phyloP scores from a whole-genome alignment of 2,329 filamentous ascomycete genomes.

The Lachnellula arida region DNA sequence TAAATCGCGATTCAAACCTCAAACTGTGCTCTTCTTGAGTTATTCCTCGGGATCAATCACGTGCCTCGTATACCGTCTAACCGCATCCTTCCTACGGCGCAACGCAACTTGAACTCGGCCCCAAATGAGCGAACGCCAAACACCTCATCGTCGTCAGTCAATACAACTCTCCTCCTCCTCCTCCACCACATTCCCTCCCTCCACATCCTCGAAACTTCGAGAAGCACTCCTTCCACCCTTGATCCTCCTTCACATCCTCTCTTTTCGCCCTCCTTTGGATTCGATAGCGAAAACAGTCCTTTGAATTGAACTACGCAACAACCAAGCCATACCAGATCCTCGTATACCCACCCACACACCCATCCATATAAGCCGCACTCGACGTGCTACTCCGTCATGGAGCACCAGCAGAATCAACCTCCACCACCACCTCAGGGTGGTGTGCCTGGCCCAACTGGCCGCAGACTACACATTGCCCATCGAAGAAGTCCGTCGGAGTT shows the following conservation, averaged over 20 bases:
- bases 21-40: too few relatives aligned
- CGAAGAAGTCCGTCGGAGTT: constrained; percentile 95
- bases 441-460: constrained; percentile 71
- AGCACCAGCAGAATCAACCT: constrained; percentile 52
- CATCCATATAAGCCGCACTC: constrained; percentile 35
- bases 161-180: constrained; percentile 1
- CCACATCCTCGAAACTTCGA: constrained; percentile 34
- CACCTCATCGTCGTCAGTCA: background rate
- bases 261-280: constrained; percentile 29
- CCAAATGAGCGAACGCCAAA: background rate
- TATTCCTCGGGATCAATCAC: too few relatives aligned
- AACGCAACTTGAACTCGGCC: background rate
- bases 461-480: constrained; percentile 94
- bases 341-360: constrained; percentile 9
- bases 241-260: constrained; percentile 24
- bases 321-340: background rate
- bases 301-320: constrained; percentile 23
- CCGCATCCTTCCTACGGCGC: background rate
- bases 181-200: constrained; percentile 19
- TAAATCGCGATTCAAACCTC: too few relatives aligned
- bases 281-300: constrained; percentile 19
- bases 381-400: constrained; percentile 44
- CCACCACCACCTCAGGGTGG: constrained; percentile 46
- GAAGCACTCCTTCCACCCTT: constrained; percentile 29
- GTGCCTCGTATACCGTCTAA: too few relatives aligned